Base-by-base conservation (phyloP, 768 basidiomycete genomes). In the Rhodotorula diobovata region DNA sequence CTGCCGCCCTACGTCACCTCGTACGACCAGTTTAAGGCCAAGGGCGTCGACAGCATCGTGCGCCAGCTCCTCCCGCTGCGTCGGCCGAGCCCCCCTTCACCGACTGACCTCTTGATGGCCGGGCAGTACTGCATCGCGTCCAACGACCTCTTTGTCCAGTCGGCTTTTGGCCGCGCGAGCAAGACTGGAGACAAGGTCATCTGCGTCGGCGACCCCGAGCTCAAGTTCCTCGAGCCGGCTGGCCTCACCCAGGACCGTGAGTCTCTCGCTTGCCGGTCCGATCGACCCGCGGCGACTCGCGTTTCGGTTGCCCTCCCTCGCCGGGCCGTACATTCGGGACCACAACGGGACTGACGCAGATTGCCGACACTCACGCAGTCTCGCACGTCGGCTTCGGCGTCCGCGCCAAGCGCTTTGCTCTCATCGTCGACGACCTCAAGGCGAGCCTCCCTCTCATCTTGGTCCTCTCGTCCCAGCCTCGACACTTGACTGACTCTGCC, bases 181-280 rank as follows among this genome's bases (percentile, higher is more conserved):
- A 59, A 59, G 58, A 59, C 58, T 8, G 58, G 41, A n/a, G n/a
- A 39, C 51, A 30, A 54, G 76, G 86, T 90, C 78, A 68, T 87
- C 39, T 81, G 85, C 55, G 83, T 88, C 75, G 85, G 85, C 32
- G 89, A 90, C 75, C 74, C 81, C 16, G 76, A 82, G 61, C 86
- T 85, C 23, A 74, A 81, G 64, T 90, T 87, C 87, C 68, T 75
- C 65, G 43, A 63, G 37, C 67, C 66, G 6, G 57, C 70, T 28
- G 87, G 70, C 25, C 69, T 72, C 54, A 61, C 63, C 30, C 68
- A 76, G 63, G 68, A 70, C 58, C 66, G 67, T 69, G 37, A 35
- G 67, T 59, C 28, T n/a, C n/a, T n/a, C n/a, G n/a, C n/a, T n/a
- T n/a, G n/a, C n/a, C n/a, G n/a, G n/a, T n/a, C n/a, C n/a, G n/a